These are phyloP conservation scores for Escallonia rubra DNA, from an alignment of 129 eudicot species.

Conservation along the genomic window DNA sequence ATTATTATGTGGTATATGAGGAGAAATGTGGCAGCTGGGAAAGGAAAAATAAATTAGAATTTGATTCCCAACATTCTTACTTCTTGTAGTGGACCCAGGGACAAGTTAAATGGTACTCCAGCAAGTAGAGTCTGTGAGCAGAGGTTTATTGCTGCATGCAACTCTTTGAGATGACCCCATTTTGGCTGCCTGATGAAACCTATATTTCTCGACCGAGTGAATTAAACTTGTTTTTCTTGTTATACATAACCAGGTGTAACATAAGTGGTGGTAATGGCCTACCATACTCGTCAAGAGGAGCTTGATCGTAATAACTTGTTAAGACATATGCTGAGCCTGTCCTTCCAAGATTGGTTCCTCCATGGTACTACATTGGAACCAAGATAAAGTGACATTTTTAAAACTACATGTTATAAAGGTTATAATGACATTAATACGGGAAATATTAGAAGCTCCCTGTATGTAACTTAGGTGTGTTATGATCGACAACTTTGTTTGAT, in stretches of 20 bases:
- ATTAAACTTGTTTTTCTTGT: not conserved
- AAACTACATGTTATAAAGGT: not conserved
- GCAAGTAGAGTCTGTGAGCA: constrained; percentile 47
- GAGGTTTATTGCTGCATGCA: constrained; percentile 62
- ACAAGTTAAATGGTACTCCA: constrained; percentile 25
- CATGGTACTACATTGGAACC: constrained; percentile 60
- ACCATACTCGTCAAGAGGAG: constrained; percentile 94
- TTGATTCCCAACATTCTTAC: constrained; percentile 24
- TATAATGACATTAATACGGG: not conserved
- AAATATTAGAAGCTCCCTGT: not conserved
- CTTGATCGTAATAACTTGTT: constrained; percentile 79
- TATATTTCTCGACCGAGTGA: not conserved
- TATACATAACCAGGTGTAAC: not conserved
- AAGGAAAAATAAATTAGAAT: not conserved
- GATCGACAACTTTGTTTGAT: not conserved
- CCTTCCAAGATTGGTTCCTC: constrained; percentile 92
- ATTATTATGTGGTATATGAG: too few relatives aligned
- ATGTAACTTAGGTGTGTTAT: not conserved
- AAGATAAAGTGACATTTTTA: not conserved
- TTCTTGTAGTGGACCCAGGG: constrained; percentile 44
- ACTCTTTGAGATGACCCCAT: constrained; percentile 70
- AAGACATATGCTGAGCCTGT: constrained; percentile 46
- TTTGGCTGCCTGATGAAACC: constrained; percentile 78
- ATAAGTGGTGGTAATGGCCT: constrained; percentile 5
- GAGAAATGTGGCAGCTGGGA: not conserved